Evolutionary conservation across 2,329 filamentous ascomycete species (phyloP).

Genomic region (Endoconidiophora laricicola): DNA sequence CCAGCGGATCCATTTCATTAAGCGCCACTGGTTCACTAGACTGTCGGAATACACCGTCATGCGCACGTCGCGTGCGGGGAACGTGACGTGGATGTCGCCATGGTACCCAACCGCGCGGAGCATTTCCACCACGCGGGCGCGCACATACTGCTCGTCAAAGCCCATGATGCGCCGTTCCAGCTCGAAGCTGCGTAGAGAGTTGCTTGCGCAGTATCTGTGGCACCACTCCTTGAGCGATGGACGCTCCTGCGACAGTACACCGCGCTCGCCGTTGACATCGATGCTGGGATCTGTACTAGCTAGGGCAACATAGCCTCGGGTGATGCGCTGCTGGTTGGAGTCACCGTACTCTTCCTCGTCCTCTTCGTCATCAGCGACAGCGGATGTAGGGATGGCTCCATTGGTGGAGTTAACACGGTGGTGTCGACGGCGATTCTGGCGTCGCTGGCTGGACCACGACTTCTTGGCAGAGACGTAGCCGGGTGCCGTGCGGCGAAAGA

Average conservation of each 20-base stretch:
- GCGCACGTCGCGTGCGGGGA: conserved; percentile 38
- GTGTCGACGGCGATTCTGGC: conserved; percentile 7
- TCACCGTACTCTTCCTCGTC: conserved; percentile 16
- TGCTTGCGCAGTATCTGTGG: conserved; percentile 45
- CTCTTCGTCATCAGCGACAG: conserved; percentile 16
- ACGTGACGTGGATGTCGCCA: conserved; percentile 40
- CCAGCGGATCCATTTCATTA: conserved; percentile 45
- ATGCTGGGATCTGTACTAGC: background rate
- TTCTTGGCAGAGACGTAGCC: conserved; percentile 20
- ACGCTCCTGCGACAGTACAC: conserved; percentile 13
- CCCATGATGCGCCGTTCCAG: conserved; percentile 38
- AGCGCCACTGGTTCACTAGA: conserved; percentile 46
- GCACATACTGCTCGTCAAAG: conserved; percentile 40
- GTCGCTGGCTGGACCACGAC: conserved; percentile 1
- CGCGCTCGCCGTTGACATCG: conserved; percentile 25
- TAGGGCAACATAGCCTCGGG: background rate
- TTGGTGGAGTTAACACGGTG: conserved; percentile 12
- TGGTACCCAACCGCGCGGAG: conserved; percentile 51
- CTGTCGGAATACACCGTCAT: conserved; percentile 49
- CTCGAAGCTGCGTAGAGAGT: conserved; percentile 39
- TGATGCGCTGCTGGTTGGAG: background rate
- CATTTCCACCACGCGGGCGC: conserved; percentile 34
- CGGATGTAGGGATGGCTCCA: too few relatives aligned
- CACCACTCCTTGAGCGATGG: conserved; percentile 39
- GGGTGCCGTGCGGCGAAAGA: conserved; percentile 35